Evolutionary conservation across 164 flowering plant genomes (phyloP).

Genomic region (Buxus sempervirens): DNA sequence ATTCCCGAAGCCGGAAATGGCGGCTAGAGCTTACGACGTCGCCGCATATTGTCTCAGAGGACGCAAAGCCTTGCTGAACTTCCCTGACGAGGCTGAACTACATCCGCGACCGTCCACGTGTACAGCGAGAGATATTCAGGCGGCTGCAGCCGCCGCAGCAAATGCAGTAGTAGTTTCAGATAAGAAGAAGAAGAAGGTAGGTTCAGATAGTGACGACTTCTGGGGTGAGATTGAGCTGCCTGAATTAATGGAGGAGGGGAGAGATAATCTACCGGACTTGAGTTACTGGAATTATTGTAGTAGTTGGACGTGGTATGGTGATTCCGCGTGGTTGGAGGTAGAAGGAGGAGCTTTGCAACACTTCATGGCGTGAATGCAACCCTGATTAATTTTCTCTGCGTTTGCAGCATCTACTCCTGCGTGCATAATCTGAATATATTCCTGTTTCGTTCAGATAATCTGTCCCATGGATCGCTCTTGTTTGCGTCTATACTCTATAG

Average conservation of each 20-base stretch:
- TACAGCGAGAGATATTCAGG: constrained; percentile 61
- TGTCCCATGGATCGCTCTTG: no score
- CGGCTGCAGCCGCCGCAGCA: constrained; percentile 39
- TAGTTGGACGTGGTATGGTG: neutral
- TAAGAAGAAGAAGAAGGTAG: neutral
- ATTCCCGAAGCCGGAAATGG: constrained; percentile 72
- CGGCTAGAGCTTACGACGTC: constrained; percentile 72
- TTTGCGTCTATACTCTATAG: no score
- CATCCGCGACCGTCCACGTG: constrained; percentile 51
- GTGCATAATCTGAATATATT: no score
- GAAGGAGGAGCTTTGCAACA: neutral
- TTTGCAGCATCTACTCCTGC: no score
- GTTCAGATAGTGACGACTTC: neutral
- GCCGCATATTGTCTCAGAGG: constrained; percentile 64
- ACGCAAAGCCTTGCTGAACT: constrained; percentile 51
- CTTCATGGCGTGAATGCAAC: neutral
- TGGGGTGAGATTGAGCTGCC: constrained; percentile 1
- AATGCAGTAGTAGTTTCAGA: neutral
- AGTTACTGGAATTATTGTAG: neutral
- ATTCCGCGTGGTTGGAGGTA: neutral
- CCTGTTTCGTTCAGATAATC: no score
- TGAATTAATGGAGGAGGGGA: neutral
- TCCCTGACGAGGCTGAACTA: constrained; percentile 54
- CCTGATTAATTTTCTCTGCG: neutral
- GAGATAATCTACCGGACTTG: neutral